Evolutionary conservation across 805 yeast genomes (phyloP), one percentile per base, ranked within the genome.

Genomic region (Hanseniaspora hatyaiensis): DNA sequence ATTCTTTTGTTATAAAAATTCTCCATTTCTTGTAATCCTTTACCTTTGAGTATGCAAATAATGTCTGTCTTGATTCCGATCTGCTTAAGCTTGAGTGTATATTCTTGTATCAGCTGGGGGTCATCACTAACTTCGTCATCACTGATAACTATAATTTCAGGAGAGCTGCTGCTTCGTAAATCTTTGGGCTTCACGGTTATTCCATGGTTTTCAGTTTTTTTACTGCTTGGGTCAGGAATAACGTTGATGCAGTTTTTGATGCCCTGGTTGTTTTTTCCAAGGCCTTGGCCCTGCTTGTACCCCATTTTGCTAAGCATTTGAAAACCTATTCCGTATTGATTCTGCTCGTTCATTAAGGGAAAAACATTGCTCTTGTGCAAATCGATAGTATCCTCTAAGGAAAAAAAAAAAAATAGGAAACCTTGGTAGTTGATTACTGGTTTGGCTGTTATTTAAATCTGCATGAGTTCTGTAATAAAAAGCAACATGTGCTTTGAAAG

Each of bases 291-390:
- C 34, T 73, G 74, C 6, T 72, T 71, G 62, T 84, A 88, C 0
- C 98, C 98, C 97, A 89, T 88, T 52, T 77, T 73, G 51, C 76
- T 69, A 65, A 89, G 61, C 43, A 89, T 65, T 42, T 71, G 64
- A 2, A 95, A 95, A 31, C 97, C 97, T 32, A 86, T 75, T 6
- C 97, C 97, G 58, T 88, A 87, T n/a, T n/a, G n/a, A n/a, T n/a
- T n/a, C 41, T 56, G 61, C 60, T 39, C 57, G 6, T 50, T 50
- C 40, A 55, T 34, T 12, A 42, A 23, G 5, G 11, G 11, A 22
- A n/a, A n/a, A n/a, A n/a, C n/a, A n/a, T n/a, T n/a, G n/a, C n/a
- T n/a, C n/a, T n/a, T n/a, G n/a, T n/a, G n/a, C n/a, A n/a, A n/a
- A n/a, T n/a, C n/a, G n/a, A n/a, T n/a, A n/a, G n/a, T n/a, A n/a